A percentile compares a stretch with the other conserved stretches of the same genome.
Conservation (phyloP, 2,329 filamentous ascomycete genomes). For the Trichocomaceae sp. region DNA sequence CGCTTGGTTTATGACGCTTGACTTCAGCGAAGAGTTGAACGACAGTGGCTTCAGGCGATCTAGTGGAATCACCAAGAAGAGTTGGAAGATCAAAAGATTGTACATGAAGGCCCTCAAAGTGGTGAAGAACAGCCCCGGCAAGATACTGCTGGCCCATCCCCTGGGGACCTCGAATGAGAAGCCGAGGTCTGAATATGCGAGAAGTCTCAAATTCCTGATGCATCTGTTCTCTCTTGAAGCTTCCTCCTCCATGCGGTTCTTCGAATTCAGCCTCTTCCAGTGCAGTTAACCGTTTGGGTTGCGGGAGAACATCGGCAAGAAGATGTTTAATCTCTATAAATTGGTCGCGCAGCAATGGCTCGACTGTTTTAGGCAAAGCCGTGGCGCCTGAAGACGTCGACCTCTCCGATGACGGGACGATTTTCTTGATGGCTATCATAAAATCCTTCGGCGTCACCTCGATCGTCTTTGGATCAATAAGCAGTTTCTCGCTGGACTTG, state of each 20-base stretch:
- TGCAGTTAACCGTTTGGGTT: conserved; percentile 78
- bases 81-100: conserved; percentile 90
- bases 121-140: conserved; percentile 74
- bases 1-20: conserved; percentile 87
- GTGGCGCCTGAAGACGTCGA: conserved; percentile 78
- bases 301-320: conserved; percentile 71
- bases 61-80: conserved; percentile 72
- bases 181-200: conserved; percentile 77
- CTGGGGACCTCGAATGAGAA: conserved; percentile 71
- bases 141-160: conserved; percentile 96
- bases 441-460: conserved; percentile 88
- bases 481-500: conserved; percentile 76
- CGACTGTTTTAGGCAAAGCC: conserved; percentile 70
- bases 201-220: conserved; percentile 76
- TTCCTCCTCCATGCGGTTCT: conserved; percentile 71
- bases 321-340: conserved; percentile 62
- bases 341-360: conserved; percentile 70
- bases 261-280: conserved; percentile 91
- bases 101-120: conserved; percentile 89
- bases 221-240: conserved; percentile 76
- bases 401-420: conserved; percentile 89
- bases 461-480: conserved; percentile 80
- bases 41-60: conserved; percentile 78
- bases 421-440: conserved; percentile 93
- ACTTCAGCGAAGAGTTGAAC: conserved; percentile 89